Evolutionary conservation across 2,329 filamentous ascomycete species (phyloP).

Genomic region (Hirsutella thompsonii): DNA sequence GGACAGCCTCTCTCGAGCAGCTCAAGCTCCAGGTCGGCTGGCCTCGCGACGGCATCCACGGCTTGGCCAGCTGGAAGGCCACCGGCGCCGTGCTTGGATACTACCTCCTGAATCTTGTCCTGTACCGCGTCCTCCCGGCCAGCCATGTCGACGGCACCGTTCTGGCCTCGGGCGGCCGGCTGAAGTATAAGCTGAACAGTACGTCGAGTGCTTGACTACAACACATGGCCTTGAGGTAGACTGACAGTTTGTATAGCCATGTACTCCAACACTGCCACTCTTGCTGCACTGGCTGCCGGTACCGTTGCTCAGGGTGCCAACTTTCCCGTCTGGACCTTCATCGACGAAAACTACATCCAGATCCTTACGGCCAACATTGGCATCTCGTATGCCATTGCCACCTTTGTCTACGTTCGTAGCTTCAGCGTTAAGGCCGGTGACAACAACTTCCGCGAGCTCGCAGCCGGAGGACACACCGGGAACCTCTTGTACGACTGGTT

Average conservation of each 20-base stretch:
- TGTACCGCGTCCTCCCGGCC: conserved; percentile 69
- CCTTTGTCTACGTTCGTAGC: conserved; percentile 69
- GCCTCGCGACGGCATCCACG: conserved; percentile 57
- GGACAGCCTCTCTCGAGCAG: conserved; percentile 54
- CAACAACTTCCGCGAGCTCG: conserved; percentile 60
- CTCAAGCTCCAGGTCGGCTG: conserved; percentile 75
- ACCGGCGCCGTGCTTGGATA: conserved; percentile 63
- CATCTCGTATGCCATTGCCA: conserved; percentile 59
- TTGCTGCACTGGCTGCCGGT: conserved; percentile 59
- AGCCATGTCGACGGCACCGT: conserved; percentile 56
- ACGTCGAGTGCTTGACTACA: conserved; percentile 12
- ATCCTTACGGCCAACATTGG: conserved; percentile 73
- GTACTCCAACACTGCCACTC: conserved; percentile 58
- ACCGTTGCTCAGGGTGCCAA: conserved; percentile 66
- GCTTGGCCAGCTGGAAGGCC: conserved; percentile 57
- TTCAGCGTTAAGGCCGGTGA: conserved; percentile 73
- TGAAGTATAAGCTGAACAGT: conserved; percentile 78
- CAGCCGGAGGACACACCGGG: conserved; percentile 67
- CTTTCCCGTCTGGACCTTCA: conserved; percentile 84
- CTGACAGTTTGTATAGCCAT: conserved; percentile 50
- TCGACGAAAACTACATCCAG: conserved; percentile 81
- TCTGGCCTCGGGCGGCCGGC: conserved; percentile 55
- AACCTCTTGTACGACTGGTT: conserved; percentile 93
- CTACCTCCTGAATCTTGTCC: conserved; percentile 60
- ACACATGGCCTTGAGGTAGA: conserved; percentile 3